Evolutionary conservation across 2,329 filamentous ascomycete genomes (phyloP).

Genomic region (Graphilbum sp.): DNA sequence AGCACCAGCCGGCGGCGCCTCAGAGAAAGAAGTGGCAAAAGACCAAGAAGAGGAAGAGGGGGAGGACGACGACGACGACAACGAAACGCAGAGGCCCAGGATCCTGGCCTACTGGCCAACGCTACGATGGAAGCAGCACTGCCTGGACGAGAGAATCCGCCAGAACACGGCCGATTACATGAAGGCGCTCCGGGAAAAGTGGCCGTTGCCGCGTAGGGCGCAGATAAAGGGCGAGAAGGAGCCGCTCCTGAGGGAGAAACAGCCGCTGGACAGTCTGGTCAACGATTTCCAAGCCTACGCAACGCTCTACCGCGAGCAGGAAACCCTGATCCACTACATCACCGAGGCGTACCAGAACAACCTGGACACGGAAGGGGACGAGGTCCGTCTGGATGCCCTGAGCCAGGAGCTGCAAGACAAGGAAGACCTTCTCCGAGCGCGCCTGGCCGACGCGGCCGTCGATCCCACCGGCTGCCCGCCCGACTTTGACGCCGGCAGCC

Average conservation of each 20-base stretch:
- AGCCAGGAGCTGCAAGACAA: slow-evolving; percentile 25
- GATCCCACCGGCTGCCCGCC: slow-evolving; percentile 11
- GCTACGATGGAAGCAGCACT: slow-evolving; percentile 15
- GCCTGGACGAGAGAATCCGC: slow-evolving; percentile 25
- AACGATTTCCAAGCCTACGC: slow-evolving; percentile 25
- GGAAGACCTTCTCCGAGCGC: slow-evolving; percentile 24
- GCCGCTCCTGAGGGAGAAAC: slow-evolving; percentile 27
- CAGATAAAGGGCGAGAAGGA: slow-evolving; percentile 34
- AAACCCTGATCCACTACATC: slow-evolving; percentile 29
- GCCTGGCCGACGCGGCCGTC: slow-evolving; percentile 28
- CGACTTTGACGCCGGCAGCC: slow-evolving; percentile 11
- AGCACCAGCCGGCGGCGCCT: too few species aligned
- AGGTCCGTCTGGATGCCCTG: slow-evolving; percentile 31
- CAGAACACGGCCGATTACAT: slow-evolving; percentile 32
- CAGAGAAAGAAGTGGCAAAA: neutral
- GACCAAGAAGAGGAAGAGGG: neutral
- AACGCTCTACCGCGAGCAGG: slow-evolving; percentile 24
- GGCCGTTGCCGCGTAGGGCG: slow-evolving; percentile 26
- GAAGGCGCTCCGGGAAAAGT: slow-evolving; percentile 28
- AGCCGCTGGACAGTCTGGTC: slow-evolving; percentile 23
- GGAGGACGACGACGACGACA: neutral
- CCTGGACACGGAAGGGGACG: slow-evolving; percentile 34
- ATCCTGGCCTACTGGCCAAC: slow-evolving; percentile 8
- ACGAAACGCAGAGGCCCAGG: slow-evolving; percentile 4
- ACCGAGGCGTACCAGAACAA: slow-evolving; percentile 33